phyloP scores from a whole-genome alignment of 805 yeast species.

The Wickerhamiella shivajii region DNA sequence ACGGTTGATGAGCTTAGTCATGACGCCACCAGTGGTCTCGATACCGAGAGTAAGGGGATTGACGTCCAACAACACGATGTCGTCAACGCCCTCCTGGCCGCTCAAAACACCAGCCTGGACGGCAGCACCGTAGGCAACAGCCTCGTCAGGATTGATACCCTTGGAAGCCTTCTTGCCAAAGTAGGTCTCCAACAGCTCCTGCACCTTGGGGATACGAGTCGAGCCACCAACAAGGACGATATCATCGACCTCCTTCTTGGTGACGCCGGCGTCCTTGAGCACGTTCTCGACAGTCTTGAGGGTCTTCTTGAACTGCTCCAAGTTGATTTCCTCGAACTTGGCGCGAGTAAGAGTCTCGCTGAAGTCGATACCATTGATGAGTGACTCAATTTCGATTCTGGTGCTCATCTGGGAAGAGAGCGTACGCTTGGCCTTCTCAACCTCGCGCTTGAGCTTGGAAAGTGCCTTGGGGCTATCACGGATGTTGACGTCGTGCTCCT shows the following conservation, averaged over 20 bases:
- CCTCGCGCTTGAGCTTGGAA: slow-evolving; percentile 90
- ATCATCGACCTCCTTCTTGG: slow-evolving; percentile 78
- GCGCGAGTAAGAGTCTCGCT: slow-evolving; percentile 93
- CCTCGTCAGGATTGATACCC: slow-evolving; percentile 98
- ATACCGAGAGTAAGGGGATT: slow-evolving; percentile 91
- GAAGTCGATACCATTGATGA: slow-evolving; percentile 88
- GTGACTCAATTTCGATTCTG: slow-evolving; percentile 90
- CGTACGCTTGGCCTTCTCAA: slow-evolving; percentile 95
- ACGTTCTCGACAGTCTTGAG: slow-evolving; percentile 94
- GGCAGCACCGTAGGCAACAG: slow-evolving; percentile 99
- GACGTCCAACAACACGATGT: slow-evolving; percentile 79
- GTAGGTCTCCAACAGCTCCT: slow-evolving; percentile 76
- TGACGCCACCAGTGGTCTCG: slow-evolving; percentile 94
- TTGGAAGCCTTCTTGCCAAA: slow-evolving; percentile 90
- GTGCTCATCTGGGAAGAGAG: slow-evolving; percentile 91
- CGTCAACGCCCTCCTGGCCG: slow-evolving; percentile 90
- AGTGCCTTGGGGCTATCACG: slow-evolving; percentile 68
- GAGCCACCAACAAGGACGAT: slow-evolving; percentile 98
- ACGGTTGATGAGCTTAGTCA: slow-evolving; percentile 90
- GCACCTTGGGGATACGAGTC: slow-evolving; percentile 97
- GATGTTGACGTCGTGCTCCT: slow-evolving; percentile 80
- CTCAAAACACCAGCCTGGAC: slow-evolving; percentile 96
- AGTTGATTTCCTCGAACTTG: slow-evolving; percentile 90
- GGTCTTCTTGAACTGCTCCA: slow-evolving; percentile 84
- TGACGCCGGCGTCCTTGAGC: slow-evolving; percentile 78